Base-by-base conservation (phyloP, 2,329 filamentous ascomycete genomes). In the Paracoccidioides lutzii region DNA sequence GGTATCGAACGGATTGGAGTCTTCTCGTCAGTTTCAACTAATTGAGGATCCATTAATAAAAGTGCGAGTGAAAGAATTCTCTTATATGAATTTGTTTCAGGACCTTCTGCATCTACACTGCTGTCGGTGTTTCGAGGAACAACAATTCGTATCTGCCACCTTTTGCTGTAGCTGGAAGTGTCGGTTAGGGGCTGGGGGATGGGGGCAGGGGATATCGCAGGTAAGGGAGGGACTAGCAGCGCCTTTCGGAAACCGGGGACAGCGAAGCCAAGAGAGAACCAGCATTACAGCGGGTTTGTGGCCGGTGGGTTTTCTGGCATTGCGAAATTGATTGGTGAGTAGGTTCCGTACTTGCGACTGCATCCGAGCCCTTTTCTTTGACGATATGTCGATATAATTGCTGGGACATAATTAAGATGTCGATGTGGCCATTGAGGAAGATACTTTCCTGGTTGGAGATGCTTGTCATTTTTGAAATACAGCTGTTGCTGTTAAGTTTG, bases 271-370 rank as follows among this genome's bases (percentile, higher is more conserved):
- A 45, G 52, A 40, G 58, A 56, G 14, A 70, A 66, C 58, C 69
- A 66, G 62, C 85, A 87, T 68, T 97, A 96, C 76, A 90, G 88
- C 66, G 93, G 91, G n/a, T 98, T 97, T 68, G 88, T 96, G 33
- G 93, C 88, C 0, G 93, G 93, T n/a, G 83, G 96, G 5, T 96
- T 96, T 68, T 95, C 88, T 41, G 93, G 93, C 30, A 85, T 97
- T 65, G 84, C 90, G 57, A 97, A 97, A 74, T 75, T 96, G 57
- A 82, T 81, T 65, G 88, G 89, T 91, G 72, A 63, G 80, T 73
- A 28, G 37, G 35, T 41, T 50, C 44, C 14, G 33, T 41, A 37
- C 40, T 37, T 53, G 37, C 37, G 6, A 22, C 42, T 6, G 35
- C 37, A 43, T 12, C 22, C 32, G 0, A 40, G n/a, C 48, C 44